Conservation (phyloP, 768 basidiomycete genomes). For the Boletus pseudo-olivaceus region DNA sequence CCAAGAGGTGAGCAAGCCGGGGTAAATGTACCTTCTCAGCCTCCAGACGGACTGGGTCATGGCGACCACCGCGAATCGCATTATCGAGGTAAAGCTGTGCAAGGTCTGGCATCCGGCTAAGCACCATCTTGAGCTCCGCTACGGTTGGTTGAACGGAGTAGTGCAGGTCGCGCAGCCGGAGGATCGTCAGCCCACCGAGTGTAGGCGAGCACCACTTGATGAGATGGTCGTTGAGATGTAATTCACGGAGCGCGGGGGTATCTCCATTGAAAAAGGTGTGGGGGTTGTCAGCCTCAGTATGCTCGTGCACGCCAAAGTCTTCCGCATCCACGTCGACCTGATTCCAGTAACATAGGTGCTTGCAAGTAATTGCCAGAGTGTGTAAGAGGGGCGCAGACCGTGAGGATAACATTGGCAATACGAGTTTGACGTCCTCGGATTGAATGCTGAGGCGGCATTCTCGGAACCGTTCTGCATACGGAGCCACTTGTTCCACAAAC, state of each 20-base stretch:
- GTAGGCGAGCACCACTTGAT: neutral
- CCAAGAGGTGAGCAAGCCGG: neutral
- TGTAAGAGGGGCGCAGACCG: neutral
- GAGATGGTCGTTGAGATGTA: neutral
- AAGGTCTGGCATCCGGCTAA: conserved; percentile 1
- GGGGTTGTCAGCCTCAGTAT: neutral
- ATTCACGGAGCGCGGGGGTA: neutral
- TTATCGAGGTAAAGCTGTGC: neutral
- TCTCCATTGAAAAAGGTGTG: neutral
- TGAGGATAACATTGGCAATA: neutral
- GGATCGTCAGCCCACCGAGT: conserved; percentile 2
- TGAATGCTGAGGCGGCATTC: neutral
- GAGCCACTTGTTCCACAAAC: neutral
- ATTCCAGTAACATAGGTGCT: neutral
- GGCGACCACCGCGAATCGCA: neutral
- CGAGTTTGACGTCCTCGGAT: neutral
- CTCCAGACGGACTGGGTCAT: neutral
- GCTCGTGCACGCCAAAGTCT: neutral
- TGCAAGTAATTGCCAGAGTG: neutral
- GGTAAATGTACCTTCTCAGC: neutral
- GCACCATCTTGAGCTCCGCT: neutral
- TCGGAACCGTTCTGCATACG: neutral
- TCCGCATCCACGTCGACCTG: neutral
- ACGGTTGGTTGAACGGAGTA: neutral
- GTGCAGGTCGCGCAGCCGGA: neutral